Percentiles rank a stretch among this genome's conserved stretches.
phyloP scores from a whole-genome alignment of 805 yeast genomes.

The Zygoascus ofunaensis region DNA sequence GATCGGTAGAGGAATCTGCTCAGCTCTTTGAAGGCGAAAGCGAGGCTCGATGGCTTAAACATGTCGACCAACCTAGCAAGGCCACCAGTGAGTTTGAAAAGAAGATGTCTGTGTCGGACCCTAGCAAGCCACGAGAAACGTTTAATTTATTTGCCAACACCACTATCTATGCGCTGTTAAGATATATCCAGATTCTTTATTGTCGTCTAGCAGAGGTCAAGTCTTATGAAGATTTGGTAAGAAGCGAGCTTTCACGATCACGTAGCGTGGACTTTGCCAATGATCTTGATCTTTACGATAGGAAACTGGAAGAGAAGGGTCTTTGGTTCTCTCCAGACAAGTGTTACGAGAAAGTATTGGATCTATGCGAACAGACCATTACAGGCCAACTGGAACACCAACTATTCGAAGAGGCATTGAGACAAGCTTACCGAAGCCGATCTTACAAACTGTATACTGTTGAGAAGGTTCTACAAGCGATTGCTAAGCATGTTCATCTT shows the following conservation, averaged over 20 bases:
- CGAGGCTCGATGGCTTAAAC: slow-evolving; percentile 23
- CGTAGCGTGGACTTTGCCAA: slow-evolving; percentile 56
- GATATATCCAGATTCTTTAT: slow-evolving; percentile 73
- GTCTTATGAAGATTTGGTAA: slow-evolving; percentile 55
- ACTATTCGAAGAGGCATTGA: slow-evolving; percentile 88
- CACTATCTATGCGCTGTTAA: slow-evolving; percentile 78
- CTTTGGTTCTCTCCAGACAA: slow-evolving; percentile 42
- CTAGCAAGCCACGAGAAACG: slow-evolving; percentile 26
- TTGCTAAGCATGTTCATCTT: slow-evolving; percentile 79
- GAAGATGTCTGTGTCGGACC: not conserved
- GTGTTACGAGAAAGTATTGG: slow-evolving; percentile 64
- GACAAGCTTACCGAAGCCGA: slow-evolving; percentile 89
- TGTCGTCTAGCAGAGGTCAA: slow-evolving; percentile 75
- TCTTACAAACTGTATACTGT: slow-evolving; percentile 90
- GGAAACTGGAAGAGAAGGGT: slow-evolving; percentile 74
- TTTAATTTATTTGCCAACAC: slow-evolving; percentile 84
- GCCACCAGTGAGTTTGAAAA: not conserved
- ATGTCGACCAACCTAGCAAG: slow-evolving; percentile 13
- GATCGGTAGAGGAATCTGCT: slow-evolving; percentile 7
- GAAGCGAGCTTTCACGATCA: slow-evolving; percentile 53
- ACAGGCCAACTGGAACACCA: slow-evolving; percentile 89
- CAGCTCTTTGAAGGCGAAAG: slow-evolving; percentile 16
- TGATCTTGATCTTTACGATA: slow-evolving; percentile 73
- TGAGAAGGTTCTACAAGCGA: slow-evolving; percentile 79
- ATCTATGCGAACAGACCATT: slow-evolving; percentile 63